Evolutionary conservation across 495 filamentous ascomycete genomes (phyloP).

Genomic region (Penicillium coffeae): DNA sequence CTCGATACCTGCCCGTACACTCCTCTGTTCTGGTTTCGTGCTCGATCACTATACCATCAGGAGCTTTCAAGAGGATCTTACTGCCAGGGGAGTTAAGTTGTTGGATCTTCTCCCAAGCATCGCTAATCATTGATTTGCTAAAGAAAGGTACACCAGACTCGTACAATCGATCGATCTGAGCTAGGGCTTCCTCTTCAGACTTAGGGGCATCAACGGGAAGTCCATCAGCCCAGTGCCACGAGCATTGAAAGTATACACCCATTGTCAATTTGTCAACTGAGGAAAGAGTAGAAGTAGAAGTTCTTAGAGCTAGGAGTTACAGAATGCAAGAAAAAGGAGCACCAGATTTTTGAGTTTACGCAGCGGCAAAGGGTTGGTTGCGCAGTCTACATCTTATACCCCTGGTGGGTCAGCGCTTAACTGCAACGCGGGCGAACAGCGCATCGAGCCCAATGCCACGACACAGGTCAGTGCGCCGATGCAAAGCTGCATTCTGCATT

Average conservation of each 20-base stretch:
- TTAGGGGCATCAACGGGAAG: slow-evolving; percentile 1
- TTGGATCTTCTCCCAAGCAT: slow-evolving; percentile 10
- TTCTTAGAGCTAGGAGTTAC: no score
- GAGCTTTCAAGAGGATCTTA: slow-evolving; percentile 5
- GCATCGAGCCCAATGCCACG: not conserved
- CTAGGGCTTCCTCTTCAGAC: slow-evolving; percentile 10
- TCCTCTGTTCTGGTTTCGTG: slow-evolving; percentile 5
- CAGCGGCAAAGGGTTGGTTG: not conserved
- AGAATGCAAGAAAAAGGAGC: not conserved
- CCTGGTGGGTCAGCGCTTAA: not conserved
- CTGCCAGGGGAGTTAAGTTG: slow-evolving; percentile 1
- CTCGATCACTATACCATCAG: slow-evolving; percentile 10
- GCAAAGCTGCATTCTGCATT: not conserved
- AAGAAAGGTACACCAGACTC: slow-evolving; percentile 14
- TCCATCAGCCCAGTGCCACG: not conserved
- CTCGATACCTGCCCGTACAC: not conserved
- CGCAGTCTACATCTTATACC: not conserved
- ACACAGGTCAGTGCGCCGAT: not conserved
- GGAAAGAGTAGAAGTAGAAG: not conserved
- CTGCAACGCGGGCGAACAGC: not conserved
- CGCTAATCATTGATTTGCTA: slow-evolving; percentile 12
- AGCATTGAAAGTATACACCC: not conserved
- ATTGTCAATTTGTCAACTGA: not conserved
- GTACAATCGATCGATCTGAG: slow-evolving; percentile 14
- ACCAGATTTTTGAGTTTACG: not conserved